phyloP scores from a whole-genome alignment of 2,329 filamentous ascomycete species.

The Thelonectria discophora region DNA sequence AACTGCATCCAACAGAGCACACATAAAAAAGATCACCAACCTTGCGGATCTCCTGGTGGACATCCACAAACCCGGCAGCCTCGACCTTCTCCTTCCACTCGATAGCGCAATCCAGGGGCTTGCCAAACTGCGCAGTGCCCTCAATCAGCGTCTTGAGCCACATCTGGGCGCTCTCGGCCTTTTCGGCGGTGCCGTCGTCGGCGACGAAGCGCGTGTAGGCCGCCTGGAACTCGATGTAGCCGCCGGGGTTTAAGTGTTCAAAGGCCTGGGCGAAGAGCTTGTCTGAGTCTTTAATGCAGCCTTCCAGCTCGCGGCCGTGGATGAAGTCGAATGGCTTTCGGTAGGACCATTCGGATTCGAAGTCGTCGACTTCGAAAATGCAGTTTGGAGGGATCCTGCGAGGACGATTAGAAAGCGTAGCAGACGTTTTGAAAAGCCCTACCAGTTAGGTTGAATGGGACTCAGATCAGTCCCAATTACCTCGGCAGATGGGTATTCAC shows the following conservation, averaged over 20 bases:
- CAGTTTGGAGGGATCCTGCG: neutral
- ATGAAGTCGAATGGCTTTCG: neutral
- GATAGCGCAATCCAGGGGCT: neutral
- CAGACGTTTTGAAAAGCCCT: neutral
- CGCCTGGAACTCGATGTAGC: neutral
- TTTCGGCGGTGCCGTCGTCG: neutral
- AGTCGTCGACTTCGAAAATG: neutral
- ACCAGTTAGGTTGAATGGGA: neutral
- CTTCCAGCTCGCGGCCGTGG: neutral
- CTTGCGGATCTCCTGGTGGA: neutral
- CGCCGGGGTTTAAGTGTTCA: neutral
- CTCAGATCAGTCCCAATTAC: neutral
- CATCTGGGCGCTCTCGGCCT: neutral
- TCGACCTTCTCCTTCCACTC: neutral
- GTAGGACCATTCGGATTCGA: neutral
- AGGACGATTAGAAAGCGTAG: neutral
- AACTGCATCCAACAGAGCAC: neutral
- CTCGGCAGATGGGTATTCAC: neutral
- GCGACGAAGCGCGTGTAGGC: neutral
- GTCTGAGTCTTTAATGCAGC: neutral
- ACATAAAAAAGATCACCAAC: neutral
- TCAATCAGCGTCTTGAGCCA: neutral
- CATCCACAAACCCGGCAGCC: neutral
- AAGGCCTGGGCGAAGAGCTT: neutral
- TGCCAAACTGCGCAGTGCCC: neutral